A percentile compares a stretch with the other conserved stretches of the same genome.
phyloP scores from a whole-genome alignment of 306 rosid genomes.

The Prunus salicina region DNA sequence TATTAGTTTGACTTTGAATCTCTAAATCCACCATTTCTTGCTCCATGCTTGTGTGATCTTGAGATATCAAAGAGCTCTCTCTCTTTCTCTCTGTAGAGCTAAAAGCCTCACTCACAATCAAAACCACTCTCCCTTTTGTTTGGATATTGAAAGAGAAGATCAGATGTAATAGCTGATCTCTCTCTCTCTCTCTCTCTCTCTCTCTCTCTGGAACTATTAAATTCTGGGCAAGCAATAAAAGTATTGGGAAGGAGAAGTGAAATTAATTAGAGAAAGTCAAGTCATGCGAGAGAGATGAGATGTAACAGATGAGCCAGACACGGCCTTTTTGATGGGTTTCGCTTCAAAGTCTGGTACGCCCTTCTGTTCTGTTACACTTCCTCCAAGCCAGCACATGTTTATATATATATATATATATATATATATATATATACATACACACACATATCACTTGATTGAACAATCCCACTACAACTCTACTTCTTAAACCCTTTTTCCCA shows the following conservation, averaged over 20 bases:
- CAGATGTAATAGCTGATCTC: no score
- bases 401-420: background rate
- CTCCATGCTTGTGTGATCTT: background rate
- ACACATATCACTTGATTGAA: background rate
- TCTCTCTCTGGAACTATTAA: background rate
- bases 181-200: background rate
- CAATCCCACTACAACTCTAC: background rate
- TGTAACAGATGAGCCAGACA: background rate
- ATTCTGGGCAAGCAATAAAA: background rate
- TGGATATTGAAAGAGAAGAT: background rate
- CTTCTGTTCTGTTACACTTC: background rate
- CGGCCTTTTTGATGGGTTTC: background rate
- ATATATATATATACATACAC: background rate
- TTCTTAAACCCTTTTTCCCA: background rate
- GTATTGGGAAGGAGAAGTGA: background rate
- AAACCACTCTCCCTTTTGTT: background rate
- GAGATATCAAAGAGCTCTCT: background rate
- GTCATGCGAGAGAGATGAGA: slow-evolving; percentile 13
- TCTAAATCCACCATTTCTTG: slow-evolving; percentile 48
- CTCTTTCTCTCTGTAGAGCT: background rate
- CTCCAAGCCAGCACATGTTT: background rate
- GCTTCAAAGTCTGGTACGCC: background rate
- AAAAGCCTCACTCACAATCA: background rate
- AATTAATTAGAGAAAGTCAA: background rate
- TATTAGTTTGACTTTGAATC: slow-evolving; percentile 33